Evolutionary conservation across 371 early-diverging fungal genomes (phyloP).

Genomic region (Nematocida homosporus): DNA sequence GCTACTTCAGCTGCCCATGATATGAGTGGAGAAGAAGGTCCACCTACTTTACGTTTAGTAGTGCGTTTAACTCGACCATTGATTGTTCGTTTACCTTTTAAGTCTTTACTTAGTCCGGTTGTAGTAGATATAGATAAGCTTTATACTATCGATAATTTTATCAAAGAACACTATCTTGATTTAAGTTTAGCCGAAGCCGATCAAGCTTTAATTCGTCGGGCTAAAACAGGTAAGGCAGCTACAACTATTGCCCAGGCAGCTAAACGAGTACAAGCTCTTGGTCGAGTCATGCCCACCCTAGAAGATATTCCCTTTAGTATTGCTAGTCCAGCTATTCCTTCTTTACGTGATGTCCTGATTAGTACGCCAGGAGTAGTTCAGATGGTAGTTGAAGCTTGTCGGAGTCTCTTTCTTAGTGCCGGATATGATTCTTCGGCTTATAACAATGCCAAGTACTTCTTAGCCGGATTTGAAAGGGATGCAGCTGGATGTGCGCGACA

Average conservation of each 20-base stretch:
- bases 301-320: conserved; percentile 4
- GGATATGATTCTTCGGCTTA: conserved; percentile 50
- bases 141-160: conserved; percentile 15
- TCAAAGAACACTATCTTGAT: conserved; percentile 18
- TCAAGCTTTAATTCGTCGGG: not conserved
- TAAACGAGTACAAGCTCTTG: conserved; percentile 13
- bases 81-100: conserved; percentile 8
- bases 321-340: not conserved
- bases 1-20: conserved; percentile 28
- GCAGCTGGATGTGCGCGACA: not conserved
- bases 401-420: conserved; percentile 16
- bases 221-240: conserved; percentile 10
- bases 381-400: conserved; percentile 4
- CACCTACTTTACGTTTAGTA: not conserved
- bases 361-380: not conserved
- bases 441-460: conserved; percentile 48
- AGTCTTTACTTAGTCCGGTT: not conserved
- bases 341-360: not conserved
- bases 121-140: conserved; percentile 17
- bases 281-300: not conserved
- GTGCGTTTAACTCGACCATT: conserved; percentile 41
- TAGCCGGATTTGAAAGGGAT: conserved; percentile 48
- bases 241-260: conserved; percentile 21
- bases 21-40: conserved; percentile 39
- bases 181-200: not conserved